Evolutionary conservation across 352 stramenopile genomes (phyloP).

Genomic region (Globisporangium barbulae): DNA sequence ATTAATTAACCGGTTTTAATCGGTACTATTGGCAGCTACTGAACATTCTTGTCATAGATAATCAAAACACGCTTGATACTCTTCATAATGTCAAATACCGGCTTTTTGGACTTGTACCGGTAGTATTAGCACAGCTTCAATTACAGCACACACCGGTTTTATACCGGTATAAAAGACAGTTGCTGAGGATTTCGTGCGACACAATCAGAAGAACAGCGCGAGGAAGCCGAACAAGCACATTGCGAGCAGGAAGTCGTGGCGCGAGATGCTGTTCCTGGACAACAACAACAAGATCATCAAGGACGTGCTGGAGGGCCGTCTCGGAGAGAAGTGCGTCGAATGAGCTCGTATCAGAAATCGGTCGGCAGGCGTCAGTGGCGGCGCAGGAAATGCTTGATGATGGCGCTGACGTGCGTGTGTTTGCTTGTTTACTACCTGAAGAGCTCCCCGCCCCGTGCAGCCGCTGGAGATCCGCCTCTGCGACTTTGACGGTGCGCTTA

Average conservation of each 20-base stretch:
- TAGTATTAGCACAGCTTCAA: too few species aligned
- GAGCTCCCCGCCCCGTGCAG: slow-evolving; percentile 70
- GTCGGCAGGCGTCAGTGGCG: too few species aligned
- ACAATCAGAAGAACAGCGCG: slow-evolving; percentile 30
- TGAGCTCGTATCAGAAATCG: too few species aligned
- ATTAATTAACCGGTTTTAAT: slow-evolving; percentile 9
- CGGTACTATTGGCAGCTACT: neutral
- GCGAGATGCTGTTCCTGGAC: slow-evolving; percentile 78
- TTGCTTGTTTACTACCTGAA: slow-evolving; percentile 19
- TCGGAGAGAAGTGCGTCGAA: slow-evolving; percentile 63
- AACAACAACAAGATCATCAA: slow-evolving; percentile 89
- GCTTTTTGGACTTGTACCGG: neutral
- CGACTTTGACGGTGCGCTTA: slow-evolving; percentile 77
- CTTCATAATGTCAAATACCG: neutral
- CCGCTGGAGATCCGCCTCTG: slow-evolving; percentile 75
- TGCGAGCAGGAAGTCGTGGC: neutral
- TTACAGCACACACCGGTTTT: neutral
- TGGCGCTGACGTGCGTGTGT: neutral
- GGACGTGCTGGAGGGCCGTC: slow-evolving; percentile 67
- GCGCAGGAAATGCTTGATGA: neutral
- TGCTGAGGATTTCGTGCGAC: slow-evolving; percentile 1
- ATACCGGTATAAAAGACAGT: neutral
- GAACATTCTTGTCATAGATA: neutral
- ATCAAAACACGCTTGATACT: too few species aligned
- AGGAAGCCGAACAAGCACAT: slow-evolving; percentile 5